Base-by-base conservation (phyloP, 176 grass and related monocot species). In the Ananas comosus region DNA sequence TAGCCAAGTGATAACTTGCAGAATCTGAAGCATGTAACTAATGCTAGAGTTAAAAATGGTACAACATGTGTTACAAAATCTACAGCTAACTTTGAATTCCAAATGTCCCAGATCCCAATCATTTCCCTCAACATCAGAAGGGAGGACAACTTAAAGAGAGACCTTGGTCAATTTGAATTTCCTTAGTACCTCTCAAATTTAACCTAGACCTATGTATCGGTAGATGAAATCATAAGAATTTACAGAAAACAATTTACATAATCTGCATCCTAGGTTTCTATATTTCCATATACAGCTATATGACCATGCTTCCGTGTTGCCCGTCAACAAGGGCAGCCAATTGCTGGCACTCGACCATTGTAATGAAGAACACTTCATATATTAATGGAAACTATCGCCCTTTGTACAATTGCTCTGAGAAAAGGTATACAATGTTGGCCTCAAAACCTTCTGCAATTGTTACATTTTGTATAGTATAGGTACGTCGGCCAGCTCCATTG, bases 211-310 rank as follows among this genome's bases (percentile, higher is more conserved):
- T 67, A 67, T 48, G 65, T 49, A 67, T 67, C 81, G 76, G 61
- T 68, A 79, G 78, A 53, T 61, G 71, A 59, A 72, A 76, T 58
- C 64, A 57, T 79, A 82, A 78, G 82, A 79, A 85, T 88, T 71
- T 82, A 88, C 86, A 88, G 19, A 74, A 76, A 29, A 79, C 33
- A 85, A 65, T 83, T 83, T 85, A 85, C 79, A 79, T 64, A 81
- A 81, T 78, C 82, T 75, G 82, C 48, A 74, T 67, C 67, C 66
- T 47, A 74, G 52, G 71, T 53, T 28, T 33, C 65, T 67, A 67
- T 67, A 69, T 59, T 33, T 67, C 68, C 80, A 82, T 89, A 59
- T 81, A 88, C 82, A 79, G 64, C 58, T 80, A 71, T 76, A 49
- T 63, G 48, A 63, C 67, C 18, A 73, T 66, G 47, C 79, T 85